Evolutionary conservation across 140 eudicot species (phyloP).

Genomic region (Flaveria floridana): DNA sequence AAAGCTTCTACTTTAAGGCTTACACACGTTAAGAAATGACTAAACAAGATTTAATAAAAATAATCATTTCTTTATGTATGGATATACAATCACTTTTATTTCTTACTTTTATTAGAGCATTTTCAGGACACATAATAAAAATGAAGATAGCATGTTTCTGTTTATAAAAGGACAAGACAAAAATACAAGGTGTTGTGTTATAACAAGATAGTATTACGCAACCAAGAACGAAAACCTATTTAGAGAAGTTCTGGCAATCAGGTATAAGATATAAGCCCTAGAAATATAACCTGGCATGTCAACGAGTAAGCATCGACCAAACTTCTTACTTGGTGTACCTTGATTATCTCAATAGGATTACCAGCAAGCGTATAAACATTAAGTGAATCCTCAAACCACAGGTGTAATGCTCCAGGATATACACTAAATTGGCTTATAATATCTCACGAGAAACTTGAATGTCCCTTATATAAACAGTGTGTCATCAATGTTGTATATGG

Average conservation of each 20-base stretch:
- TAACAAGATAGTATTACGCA: neutral
- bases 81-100: neutral
- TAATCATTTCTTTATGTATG: neutral
- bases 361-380: slow-evolving; percentile 82
- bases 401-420: slow-evolving; percentile 76
- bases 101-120: neutral
- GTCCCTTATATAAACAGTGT: neutral
- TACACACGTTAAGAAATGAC: slow-evolving; percentile 9
- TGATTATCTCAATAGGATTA: slow-evolving; percentile 50
- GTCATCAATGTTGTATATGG: neutral
- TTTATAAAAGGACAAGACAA: neutral
- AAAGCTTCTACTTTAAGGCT: slow-evolving; percentile 51
- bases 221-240: neutral
- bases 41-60: neutral
- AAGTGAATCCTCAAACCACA: slow-evolving; percentile 77
- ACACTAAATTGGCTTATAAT: slow-evolving; percentile 24
- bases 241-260: no score
- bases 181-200: neutral
- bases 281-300: slow-evolving; percentile 18
- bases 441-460: neutral
- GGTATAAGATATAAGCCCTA: slow-evolving; percentile 55
- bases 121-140: neutral
- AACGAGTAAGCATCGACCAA: no score
- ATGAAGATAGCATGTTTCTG: neutral
- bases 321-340: no score